A percentile compares a stretch with the other conserved stretches of the same genome.
Conservation (phyloP, 106 monocot genomes). For the Gastrodia elata region DNA sequence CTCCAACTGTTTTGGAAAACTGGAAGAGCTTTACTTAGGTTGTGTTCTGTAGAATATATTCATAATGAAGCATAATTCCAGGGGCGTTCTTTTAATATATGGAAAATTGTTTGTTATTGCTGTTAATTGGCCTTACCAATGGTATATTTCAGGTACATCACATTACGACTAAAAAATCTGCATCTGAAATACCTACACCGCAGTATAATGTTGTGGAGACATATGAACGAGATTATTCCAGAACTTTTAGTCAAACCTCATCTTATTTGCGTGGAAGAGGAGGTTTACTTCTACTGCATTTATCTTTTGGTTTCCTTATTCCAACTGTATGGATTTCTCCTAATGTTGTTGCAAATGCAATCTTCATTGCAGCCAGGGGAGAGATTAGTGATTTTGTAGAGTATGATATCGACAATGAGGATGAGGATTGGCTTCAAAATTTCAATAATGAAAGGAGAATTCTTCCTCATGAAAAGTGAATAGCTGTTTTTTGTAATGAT, state of each 20-base stretch:
- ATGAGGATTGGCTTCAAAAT: slow-evolving; percentile 91
- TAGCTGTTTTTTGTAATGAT: not conserved
- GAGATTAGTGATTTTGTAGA: slow-evolving; percentile 94
- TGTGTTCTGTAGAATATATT: not conserved
- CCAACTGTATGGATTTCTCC: not conserved
- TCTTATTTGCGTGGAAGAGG: slow-evolving; percentile 95
- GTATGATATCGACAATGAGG: slow-evolving; percentile 95
- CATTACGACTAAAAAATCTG: slow-evolving; percentile 32
- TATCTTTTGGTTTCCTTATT: not conserved
- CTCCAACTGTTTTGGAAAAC: not conserved
- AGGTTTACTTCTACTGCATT: slow-evolving; percentile 37
- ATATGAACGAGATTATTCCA: slow-evolving; percentile 91
- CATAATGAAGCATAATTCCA: not conserved
- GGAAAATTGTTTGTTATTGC: not conserved
- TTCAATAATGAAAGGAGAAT: slow-evolving; percentile 70
- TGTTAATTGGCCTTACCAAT: not conserved
- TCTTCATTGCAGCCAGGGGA: slow-evolving; percentile 61
- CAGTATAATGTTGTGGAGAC: slow-evolving; percentile 69
- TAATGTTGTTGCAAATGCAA: not conserved
- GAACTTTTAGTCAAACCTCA: slow-evolving; percentile 68
- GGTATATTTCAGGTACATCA: slow-evolving; percentile 36
- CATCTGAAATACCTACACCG: slow-evolving; percentile 90
- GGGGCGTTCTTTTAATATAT: not conserved
- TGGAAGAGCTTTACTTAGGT: not conserved
- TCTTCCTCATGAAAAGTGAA: slow-evolving; percentile 79